Conservation (phyloP, 2,329 filamentous ascomycete genomes). For the Claviceps sp. region DNA sequence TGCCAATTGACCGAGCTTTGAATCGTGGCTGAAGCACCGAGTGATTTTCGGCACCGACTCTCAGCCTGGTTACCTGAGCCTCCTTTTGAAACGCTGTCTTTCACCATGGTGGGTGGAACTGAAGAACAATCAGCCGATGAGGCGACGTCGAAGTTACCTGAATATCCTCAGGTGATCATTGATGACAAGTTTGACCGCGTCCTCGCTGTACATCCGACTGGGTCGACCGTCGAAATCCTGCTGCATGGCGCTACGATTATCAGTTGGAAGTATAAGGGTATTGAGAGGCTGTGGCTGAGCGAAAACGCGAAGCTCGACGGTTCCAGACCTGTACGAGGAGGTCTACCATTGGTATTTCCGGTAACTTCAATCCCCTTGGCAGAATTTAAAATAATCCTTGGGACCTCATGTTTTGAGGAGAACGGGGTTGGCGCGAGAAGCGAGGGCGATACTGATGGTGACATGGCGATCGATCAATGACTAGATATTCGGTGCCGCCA, state of each 20-base stretch:
- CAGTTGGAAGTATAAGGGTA: conserved; percentile 76
- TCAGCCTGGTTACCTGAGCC: not conserved
- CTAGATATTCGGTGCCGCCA: conserved; percentile 78
- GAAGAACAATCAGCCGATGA: conserved; percentile 72
- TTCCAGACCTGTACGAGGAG: conserved; percentile 77
- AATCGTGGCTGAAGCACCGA: not conserved
- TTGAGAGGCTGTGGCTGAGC: conserved; percentile 80
- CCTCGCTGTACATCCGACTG: conserved; percentile 68
- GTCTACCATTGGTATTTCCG: conserved; percentile 86
- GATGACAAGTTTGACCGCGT: conserved; percentile 55
- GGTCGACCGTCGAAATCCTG: conserved; percentile 74
- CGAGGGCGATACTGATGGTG: not conserved
- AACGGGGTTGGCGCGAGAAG: not conserved
- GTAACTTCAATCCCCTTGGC: conserved; percentile 37
- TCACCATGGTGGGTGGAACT: conserved; percentile 61
- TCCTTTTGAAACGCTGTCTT: not conserved
- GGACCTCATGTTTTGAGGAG: not conserved
- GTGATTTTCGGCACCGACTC: not conserved
- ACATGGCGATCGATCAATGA: not conserved
- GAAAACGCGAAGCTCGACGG: conserved; percentile 72
- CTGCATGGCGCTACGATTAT: conserved; percentile 88
- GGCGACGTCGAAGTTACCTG: conserved; percentile 58
- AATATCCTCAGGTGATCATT: conserved; percentile 64
- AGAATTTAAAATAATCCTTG: not conserved
- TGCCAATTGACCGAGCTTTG: not conserved